Evolutionary conservation across 768 basidiomycete genomes (phyloP).

Genomic region (Boletus subparvulus): DNA sequence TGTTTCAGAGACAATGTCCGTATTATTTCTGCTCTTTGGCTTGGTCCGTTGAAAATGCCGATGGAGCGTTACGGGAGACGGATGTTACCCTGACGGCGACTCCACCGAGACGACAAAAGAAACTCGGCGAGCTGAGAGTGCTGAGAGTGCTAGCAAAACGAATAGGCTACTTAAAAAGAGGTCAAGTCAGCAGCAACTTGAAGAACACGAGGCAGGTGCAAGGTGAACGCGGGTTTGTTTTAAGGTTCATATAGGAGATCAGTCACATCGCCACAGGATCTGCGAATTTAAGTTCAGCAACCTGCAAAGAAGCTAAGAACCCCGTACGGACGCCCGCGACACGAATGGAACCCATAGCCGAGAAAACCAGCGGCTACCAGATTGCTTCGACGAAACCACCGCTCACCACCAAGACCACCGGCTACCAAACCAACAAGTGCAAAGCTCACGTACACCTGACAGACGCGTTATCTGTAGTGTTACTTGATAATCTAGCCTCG

Average conservation of each 20-base stretch:
- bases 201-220: slow-evolving; percentile 12
- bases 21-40: not conserved
- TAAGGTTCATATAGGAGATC: not conserved
- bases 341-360: no score
- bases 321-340: no score
- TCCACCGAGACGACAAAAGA: not conserved
- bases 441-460: no score
- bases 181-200: not conserved
- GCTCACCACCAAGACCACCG: no score
- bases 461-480: no score
- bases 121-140: not conserved
- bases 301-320: not conserved
- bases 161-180: not conserved
- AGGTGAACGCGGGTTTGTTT: slow-evolving; percentile 3
- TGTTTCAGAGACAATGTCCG: slow-evolving; percentile 4
- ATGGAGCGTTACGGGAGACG: slow-evolving; percentile 1
- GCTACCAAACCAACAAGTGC: no score
- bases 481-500: no score
- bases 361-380: no score
- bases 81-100: slow-evolving; percentile 4
- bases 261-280: not conserved
- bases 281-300: not conserved
- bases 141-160: not conserved
- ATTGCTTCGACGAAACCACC: no score
- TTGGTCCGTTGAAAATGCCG: not conserved